Conservation (phyloP, 352 stramenopile species). For the Globisporangium alternatum region DNA sequence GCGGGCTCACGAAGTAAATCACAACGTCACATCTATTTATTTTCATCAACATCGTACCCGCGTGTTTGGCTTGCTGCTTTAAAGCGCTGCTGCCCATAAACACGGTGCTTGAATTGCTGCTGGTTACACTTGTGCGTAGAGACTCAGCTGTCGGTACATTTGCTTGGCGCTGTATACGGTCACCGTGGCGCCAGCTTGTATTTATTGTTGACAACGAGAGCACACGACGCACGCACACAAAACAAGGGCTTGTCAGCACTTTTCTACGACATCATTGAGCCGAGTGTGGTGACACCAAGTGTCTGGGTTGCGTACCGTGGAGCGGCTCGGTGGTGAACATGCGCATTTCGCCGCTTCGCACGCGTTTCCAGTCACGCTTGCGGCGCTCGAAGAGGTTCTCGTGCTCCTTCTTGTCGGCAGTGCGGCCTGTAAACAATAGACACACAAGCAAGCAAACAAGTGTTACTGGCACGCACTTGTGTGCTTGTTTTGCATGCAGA, state of each 20-base stretch:
- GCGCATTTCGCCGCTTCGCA: constrained; percentile 59
- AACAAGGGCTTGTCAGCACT: neutral
- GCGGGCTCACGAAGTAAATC: neutral
- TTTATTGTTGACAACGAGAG: constrained; percentile 7
- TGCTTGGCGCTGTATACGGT: constrained; percentile 73
- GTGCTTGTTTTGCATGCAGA: neutral
- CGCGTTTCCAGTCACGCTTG: constrained; percentile 71
- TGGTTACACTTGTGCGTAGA: constrained; percentile 60
- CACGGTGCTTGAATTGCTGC: neutral
- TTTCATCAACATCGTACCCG: neutral
- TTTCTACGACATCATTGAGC: neutral
- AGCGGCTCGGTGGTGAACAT: constrained; percentile 76
- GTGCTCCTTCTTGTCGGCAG: constrained; percentile 71
- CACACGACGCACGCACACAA: constrained; percentile 14
- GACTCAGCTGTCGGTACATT: constrained; percentile 74
- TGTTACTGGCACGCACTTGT: neutral
- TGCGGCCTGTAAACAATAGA: constrained; percentile 34
- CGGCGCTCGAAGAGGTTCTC: constrained; percentile 72
- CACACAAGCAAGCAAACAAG: neutral
- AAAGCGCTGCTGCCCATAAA: too few species aligned
- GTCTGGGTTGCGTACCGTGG: constrained; percentile 30
- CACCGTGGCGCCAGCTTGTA: constrained; percentile 52
- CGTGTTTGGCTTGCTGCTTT: neutral
- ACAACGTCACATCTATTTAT: constrained; percentile 11
- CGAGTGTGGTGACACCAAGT: neutral